Conservation (phyloP, 768 basidiomycete species). For the Mycena rebaudengoi region DNA sequence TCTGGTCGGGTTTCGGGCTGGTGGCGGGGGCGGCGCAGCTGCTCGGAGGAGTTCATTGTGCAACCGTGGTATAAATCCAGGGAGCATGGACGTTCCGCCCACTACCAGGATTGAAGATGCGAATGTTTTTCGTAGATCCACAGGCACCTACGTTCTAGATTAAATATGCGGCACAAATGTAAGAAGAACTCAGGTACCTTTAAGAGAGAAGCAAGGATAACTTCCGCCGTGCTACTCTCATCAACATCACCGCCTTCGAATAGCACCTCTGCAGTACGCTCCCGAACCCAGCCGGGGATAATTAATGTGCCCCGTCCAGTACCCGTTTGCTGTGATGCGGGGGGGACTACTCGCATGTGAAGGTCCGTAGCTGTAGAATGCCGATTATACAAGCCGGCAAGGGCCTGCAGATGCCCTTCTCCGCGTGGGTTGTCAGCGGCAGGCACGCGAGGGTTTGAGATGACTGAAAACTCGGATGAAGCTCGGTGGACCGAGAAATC, state of each 20-base stretch:
- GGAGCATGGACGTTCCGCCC: slow-evolving; percentile 92
- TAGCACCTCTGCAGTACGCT: slow-evolving; percentile 88
- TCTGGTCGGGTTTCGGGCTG: slow-evolving; percentile 45
- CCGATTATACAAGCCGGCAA: slow-evolving; percentile 75
- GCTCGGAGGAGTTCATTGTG: slow-evolving; percentile 77
- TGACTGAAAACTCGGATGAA: slow-evolving; percentile 67
- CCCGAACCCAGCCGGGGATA: slow-evolving; percentile 95
- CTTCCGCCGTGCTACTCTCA: slow-evolving; percentile 84
- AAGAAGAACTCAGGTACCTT: slow-evolving; percentile 60
- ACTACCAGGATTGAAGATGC: slow-evolving; percentile 85
- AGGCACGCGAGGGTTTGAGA: slow-evolving; percentile 52
- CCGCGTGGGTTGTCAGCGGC: slow-evolving; percentile 40
- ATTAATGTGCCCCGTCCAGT: slow-evolving; percentile 81
- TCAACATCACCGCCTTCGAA: slow-evolving; percentile 93
- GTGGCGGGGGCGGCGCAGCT: slow-evolving; percentile 51
- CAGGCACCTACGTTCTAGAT: slow-evolving; percentile 69
- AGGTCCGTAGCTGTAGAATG: slow-evolving; percentile 84
- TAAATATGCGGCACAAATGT: not conserved
- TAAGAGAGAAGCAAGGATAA: slow-evolving; percentile 78
- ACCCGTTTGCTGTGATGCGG: slow-evolving; percentile 69
- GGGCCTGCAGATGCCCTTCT: slow-evolving; percentile 68
- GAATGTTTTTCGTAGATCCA: slow-evolving; percentile 88
- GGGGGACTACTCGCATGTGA: slow-evolving; percentile 73
- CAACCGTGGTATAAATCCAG: slow-evolving; percentile 92
- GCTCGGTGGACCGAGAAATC: slow-evolving; percentile 56